Percentiles rank a stretch among this genome's conserved stretches.
phyloP scores from a whole-genome alignment of 2,329 filamentous ascomycete species.

The Penicillium crustosum region DNA sequence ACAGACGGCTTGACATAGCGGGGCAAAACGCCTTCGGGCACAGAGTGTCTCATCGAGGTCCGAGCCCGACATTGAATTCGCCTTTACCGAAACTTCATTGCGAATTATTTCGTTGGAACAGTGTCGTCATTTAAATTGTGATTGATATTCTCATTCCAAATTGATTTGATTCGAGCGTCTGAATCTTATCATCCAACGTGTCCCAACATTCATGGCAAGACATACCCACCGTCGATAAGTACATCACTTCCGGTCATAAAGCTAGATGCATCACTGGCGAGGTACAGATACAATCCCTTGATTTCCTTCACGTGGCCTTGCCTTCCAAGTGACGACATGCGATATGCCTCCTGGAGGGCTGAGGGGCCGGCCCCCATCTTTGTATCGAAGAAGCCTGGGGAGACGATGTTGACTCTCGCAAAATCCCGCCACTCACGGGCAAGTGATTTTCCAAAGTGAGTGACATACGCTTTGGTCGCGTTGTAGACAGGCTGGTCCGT shows the following conservation, averaged over 20 bases:
- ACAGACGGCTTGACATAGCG: neutral
- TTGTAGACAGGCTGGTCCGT: constrained; percentile 59
- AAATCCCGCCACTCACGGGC: constrained; percentile 60
- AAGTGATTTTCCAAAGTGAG: constrained; percentile 57
- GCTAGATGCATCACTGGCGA: constrained; percentile 48
- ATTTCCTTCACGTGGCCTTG: constrained; percentile 39
- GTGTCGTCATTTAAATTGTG: neutral
- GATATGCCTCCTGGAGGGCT: constrained; percentile 46
- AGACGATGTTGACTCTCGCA: constrained; percentile 58
- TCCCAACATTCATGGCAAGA: constrained; percentile 22
- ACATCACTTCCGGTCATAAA: constrained; percentile 53
- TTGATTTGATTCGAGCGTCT: neutral
- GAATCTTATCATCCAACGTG: neutral
- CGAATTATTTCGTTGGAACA: neutral
- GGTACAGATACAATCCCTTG: constrained; percentile 46
- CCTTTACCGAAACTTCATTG: neutral
- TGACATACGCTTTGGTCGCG: constrained; percentile 56
- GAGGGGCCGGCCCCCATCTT: constrained; percentile 52
- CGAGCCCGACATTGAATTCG: neutral
- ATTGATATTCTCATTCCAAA: neutral
- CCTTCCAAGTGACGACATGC: constrained; percentile 50
- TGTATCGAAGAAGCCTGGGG: constrained; percentile 57
- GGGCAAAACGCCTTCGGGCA: neutral
- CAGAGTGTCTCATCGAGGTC: neutral
- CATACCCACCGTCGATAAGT: constrained; percentile 53